Evolutionary conservation across 495 filamentous ascomycete species (phyloP), one percentile per base, ranked within the genome.

Genomic region (Talaromyces adpressus): DNA sequence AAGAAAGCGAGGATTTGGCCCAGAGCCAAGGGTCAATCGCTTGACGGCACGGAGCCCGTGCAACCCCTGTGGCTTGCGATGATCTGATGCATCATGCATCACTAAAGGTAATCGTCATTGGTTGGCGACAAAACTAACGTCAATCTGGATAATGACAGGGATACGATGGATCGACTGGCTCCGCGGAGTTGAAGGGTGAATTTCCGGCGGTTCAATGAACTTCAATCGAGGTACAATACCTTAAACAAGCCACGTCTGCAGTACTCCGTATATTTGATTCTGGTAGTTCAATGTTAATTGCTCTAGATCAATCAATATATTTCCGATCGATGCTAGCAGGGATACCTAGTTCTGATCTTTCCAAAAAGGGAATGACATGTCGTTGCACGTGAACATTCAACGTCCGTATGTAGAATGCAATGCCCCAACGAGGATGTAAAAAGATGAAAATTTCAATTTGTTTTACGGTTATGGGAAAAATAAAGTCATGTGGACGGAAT

Each of bases 81-180:
- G 51, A 58, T 58, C 56, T 32, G 56, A 58, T 36, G 56, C 30
- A 58, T 58, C 56, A 58, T 36, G 56, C 30, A 58, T 58, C 56
- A 58, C 30, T 25, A 32, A 36, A 32, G 6, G 6, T 58, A 32
- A 58, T 36, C 30, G 27, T 58, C 30, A 20, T 32, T 29, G 56
- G 51, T 29, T n/a, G 51, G 23, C 6, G 11, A 29, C 9, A 54
- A 54, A 14, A 20, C 23, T 29, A 54, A 25, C 16, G 25, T 54
- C n/a, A 49, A 49, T 49, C 6, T 49, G 45, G 45, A 49, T 20
- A 49, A 49, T 54, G 51, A 54, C 51, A 54, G 51, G 51, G 51
- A 29, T 54, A 6, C 6, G 20, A 23, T 27, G 51, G 11, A 23
- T 54, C 18, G 4, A 54, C 20, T 54, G 29, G 25, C 6, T 54